Evolutionary conservation across 768 basidiomycete species (phyloP), one percentile per base, ranked within the genome.

Genomic region (Boletus reticuloceps): DNA sequence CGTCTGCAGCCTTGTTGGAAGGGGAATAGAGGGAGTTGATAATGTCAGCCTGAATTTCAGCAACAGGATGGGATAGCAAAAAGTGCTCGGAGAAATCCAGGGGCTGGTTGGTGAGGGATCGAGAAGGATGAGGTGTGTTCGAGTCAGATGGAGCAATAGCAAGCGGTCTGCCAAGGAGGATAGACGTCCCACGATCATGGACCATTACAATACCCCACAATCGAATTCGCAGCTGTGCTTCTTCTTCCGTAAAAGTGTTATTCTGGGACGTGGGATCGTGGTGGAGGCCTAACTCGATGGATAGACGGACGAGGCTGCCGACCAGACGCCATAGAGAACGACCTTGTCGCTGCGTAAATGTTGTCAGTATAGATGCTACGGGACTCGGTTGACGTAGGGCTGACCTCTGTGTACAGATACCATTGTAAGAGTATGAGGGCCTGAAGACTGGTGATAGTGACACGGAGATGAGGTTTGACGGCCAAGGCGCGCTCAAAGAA

Each of bases 401-500:
- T 51, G 59, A 89, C 91, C 79, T 93, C 91, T 20, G 86, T 91
- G 64, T 93, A 94, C 20, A 94, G 79, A 70, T 93, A 92, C 91
- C 90, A 93, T 52, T 94, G 92, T 45, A 93, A 70, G 7, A 94
- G 71, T 25, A 92, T 91, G 50, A 94, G 78, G 0, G 91, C 88
- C 69, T 94, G 91, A 56, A 94, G 72, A 65, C 89, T 90, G 6
- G 86, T 84, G 41, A 92, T 82, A 6, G 90, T 91, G 65, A 92
- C 90, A 11, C 87, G 83, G 41, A 94, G 74, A 58, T 94, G 89
- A 10, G 90, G 88, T 67, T 94, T 92, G 60, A 91, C 79, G 19
- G 80, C 77, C 4, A 93, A 72, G 2, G 90, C 89, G 32, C 86
- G 79, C 58, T 89, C 85, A 69, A 92, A 91, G 70, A 94, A 91